Evolutionary conservation across 2,329 filamentous ascomycete genomes (phyloP), one percentile per base, ranked within the genome.

Genomic region (Teratosphaeriaceae sp.): DNA sequence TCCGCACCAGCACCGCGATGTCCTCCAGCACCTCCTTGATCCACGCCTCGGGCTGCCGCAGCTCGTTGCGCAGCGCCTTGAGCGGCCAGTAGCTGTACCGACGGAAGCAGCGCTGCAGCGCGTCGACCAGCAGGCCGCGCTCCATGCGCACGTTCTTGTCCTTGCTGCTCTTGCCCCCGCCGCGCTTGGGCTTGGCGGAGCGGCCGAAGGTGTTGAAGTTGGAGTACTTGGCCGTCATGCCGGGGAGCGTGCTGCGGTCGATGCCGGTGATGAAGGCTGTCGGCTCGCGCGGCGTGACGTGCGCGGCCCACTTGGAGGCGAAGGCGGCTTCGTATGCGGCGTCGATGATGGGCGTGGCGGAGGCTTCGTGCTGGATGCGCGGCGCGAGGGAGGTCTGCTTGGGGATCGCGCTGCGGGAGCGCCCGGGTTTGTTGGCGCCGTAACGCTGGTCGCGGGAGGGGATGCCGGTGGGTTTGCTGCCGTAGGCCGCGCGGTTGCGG

Each of bases 1-100:
- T 83, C 64, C 88, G 86, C 61, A 94, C 82, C 47, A 95, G 69
- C 16, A 85, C 79, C 0, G 88, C 90, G 46, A 97, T 79, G 59
- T 88, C 81, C 49, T 89, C 84, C 53, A 98, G 69, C 1, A 82
- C 84, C 61, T 92, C 80, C 42, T 90, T 88, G 48, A 98, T 78
- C 64, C 89, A 97, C n/a, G 84, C 82, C 62, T 97, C 92, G 1
- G 92, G 92, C 67, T 98, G 92, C 46, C 82, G 78, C 29, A 94
- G 78, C 47, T 76, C 72, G 39, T 80, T 74, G 50, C 88, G 87
- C 54, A 98, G 77, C 4, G 84, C 79, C 60, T 87, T 89, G 74
- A 97, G 85, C n/a, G 85, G 82, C 89, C 90, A 98, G 66, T 92
- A 97, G 56, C 83, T 81, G 73, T 85, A 94, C 57, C 84, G 73